These are phyloP conservation scores for Fusarium sp. DNA, from an alignment of 2,329 filamentous ascomycete genomes.

Conservation along the genomic window DNA sequence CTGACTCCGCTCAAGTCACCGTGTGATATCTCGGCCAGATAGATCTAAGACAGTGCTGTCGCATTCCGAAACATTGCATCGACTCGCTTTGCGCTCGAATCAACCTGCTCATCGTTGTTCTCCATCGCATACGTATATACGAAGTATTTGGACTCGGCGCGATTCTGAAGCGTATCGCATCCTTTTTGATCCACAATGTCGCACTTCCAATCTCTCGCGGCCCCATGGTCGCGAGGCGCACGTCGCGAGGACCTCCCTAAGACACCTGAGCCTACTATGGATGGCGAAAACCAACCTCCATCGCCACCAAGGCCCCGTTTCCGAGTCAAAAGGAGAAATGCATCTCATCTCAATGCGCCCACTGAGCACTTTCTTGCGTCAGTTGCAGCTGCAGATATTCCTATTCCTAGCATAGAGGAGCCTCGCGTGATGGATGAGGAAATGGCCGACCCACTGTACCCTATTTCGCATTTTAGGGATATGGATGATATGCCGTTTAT, in stretches of 20 bases:
- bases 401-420: slow-evolving; percentile 74
- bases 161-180: slow-evolving; percentile 39
- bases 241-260: slow-evolving; percentile 58
- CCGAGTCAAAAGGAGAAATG: slow-evolving; percentile 67
- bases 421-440: slow-evolving; percentile 62
- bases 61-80: slow-evolving; percentile 43
- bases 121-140: slow-evolving; percentile 32
- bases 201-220: slow-evolving; percentile 60
- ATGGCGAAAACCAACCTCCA: slow-evolving; percentile 56
- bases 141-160: slow-evolving; percentile 20
- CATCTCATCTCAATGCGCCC: slow-evolving; percentile 66
- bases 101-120: slow-evolving; percentile 14
- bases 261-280: slow-evolving; percentile 66
- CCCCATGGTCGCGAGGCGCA: slow-evolving; percentile 60
- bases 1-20: slow-evolving; percentile 10
- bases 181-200: slow-evolving; percentile 56
- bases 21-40: slow-evolving; percentile 34
- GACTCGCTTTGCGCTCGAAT: slow-evolving; percentile 31
- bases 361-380: slow-evolving; percentile 77
- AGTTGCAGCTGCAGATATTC: slow-evolving; percentile 73
- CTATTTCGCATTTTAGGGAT: slow-evolving; percentile 54
- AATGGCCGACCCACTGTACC: slow-evolving; percentile 56
- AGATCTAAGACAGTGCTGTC: slow-evolving; percentile 45
- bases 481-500: slow-evolving; percentile 51
- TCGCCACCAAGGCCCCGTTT: slow-evolving; percentile 67